Percentiles rank a stretch among this genome's conserved stretches.
Conservation (phyloP, 805 yeast species). For the Saturnispora silvae region DNA sequence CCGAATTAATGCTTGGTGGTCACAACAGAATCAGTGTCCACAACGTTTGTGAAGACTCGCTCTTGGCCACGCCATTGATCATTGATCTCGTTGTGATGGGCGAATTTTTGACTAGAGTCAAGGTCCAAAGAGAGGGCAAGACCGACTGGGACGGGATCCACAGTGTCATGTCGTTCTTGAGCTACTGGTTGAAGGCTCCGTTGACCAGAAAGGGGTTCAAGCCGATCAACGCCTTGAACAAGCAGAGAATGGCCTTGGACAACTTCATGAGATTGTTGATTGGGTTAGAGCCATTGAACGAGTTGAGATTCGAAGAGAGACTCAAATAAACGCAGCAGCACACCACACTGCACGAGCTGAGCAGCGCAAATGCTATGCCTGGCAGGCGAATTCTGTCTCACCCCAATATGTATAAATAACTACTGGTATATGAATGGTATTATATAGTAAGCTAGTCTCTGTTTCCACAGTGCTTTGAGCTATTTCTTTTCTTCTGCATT, state of each 20-base stretch:
- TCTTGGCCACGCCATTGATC: conserved; percentile 89
- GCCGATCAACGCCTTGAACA: conserved; percentile 87
- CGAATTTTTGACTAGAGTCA: conserved; percentile 81
- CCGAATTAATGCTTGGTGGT: conserved; percentile 95
- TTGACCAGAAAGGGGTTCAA: conserved; percentile 83
- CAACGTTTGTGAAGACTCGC: conserved; percentile 93
- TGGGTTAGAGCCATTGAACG: conserved; percentile 84
- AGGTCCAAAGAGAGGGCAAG: conserved; percentile 49
- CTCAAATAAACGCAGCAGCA: conserved; percentile 28
- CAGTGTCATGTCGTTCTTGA: conserved; percentile 75
- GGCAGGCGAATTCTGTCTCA: too few species aligned
- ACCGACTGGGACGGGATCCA: conserved; percentile 56
- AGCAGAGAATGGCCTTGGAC: conserved; percentile 88
- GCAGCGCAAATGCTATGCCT: too few species aligned
- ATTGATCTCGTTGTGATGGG: conserved; percentile 84
- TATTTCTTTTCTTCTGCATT: too few species aligned
- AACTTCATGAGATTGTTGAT: conserved; percentile 81
- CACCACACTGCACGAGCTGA: too few species aligned
- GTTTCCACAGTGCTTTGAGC: too few species aligned
- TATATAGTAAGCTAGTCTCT: too few species aligned
- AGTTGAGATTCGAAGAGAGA: conserved; percentile 91
- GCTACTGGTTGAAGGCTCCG: conserved; percentile 97
- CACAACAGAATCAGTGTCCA: conserved; percentile 90
- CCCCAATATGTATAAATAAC: too few species aligned
- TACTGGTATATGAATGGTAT: too few species aligned